Evolutionary conservation across 2,329 filamentous ascomycete species (phyloP), one percentile per base, ranked within the genome.

Genomic region (Clonostachys sp.): DNA sequence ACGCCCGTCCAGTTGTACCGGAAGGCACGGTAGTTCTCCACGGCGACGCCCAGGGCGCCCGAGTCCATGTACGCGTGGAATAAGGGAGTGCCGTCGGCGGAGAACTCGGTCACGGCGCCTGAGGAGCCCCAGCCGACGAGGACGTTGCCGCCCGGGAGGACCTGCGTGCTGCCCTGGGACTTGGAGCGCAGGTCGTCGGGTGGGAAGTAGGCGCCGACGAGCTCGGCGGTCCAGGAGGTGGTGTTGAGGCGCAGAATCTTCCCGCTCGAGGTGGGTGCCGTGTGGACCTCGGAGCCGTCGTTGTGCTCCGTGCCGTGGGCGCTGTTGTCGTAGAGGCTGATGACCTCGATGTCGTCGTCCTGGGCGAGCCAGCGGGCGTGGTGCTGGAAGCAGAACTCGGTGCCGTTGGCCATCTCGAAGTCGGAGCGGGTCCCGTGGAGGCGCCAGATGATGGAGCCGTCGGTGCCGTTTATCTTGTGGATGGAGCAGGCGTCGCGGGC

Each of bases 121-220:
- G 68, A 69, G 0, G 69, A 70, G 3, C 81, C 80, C 80, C 80
- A 84, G 53, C 78, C 78, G 43, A 83, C 72, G 36, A 83, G 62
- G 7, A 71, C 71, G 48, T 80, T 75, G 35, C 74, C 74, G 47
- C 73, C 73, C 0, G 74, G 70, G 0, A 84, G 67, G 7, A 78
- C 55, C 52, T 84, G 80, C 13, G 75, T 71, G 40, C 62, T 69
- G 6, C 70, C 70, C 50, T 73, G 71, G 0, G 77, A 78, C 42
- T 69, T 73, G 30, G 75, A 71, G 1, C 73, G 62, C 8, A 81
- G 61, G 5, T 64, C 61, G 46, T 78, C 72, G n/a, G 75, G 75
- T 0, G 75, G 72, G 41, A 70, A 66, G 62, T 74, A 79, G 16
- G 67, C 68, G 42, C 70, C 68, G 17, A 77, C 62, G 39, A 73